Base-by-base conservation (phyloP, 805 yeast genomes). In the Suhomyces sp. region DNA sequence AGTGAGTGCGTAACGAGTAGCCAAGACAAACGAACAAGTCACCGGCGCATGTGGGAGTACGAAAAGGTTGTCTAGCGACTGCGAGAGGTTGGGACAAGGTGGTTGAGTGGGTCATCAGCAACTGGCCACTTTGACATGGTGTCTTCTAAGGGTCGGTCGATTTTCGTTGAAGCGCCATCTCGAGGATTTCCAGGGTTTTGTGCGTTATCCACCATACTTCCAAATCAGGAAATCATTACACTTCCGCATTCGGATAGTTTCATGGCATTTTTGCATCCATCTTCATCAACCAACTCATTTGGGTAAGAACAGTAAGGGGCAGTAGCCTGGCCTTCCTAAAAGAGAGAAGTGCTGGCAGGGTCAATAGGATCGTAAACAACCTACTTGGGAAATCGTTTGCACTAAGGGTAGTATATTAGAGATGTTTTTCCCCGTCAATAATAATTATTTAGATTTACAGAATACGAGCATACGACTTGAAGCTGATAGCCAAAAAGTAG, bases 211-310 rank as follows among this genome's bases (percentile, higher is more conserved):
- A 17, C 21, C 19, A 4, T 12, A 25, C 47, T 43, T 20, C 51
- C 45, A 17, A 27, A 31, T 43, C 35, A n/a, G 51, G 47, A 9
- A 40, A 49, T 45, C 37, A 35, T 37, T 46, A 24, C 46, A 50
- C 45, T 46, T 50, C 53, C 53, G 35, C 21, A 46, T 50, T 37
- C 19, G 53, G 53, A 33, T 50, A 50, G 43, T 49, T 50, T 21
- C 44, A 15, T 20, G 29, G 25, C 29, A 39, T 20, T 17, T 20
- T 41, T 41, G 44, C 44, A 41, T 21, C 44, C 44, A 41, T 20
- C 10, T 21, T 12, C 44, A 17, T 37, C 22, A 37, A 17, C 41
- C 22, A 6, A 31, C 41, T 37, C 17, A 37, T 22, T 37, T 37
- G 41, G 41, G 41, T 37, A 37, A 37, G 22, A 37, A 37, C 12